Evolutionary conservation across 352 stramenopile species (phyloP), one percentile per base, ranked within the genome.

Genomic region (Phytophthora pseudosyringae): DNA sequence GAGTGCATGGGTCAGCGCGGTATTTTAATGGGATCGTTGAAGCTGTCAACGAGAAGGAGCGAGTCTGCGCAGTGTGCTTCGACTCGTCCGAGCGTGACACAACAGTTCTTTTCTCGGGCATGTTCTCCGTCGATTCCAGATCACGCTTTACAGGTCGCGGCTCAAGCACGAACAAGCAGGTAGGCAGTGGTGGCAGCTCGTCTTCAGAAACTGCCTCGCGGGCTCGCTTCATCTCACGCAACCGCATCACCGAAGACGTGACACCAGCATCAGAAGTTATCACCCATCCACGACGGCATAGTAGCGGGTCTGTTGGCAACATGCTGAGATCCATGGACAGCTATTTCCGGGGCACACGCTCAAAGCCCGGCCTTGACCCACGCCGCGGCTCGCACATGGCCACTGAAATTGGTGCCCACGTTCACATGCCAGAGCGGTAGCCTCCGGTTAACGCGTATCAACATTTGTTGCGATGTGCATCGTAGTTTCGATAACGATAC

Each of bases 1-100:
- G 79, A 7, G 78, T 88, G 3, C 69, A 86, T 40, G 77, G 77
- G 26, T 86, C 75, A 33, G 63, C 75, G 21, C 67, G 76, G 45
- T 93, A 93, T 54, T 93, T 80, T 35, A 71, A 80, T 29, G 84
- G 80, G 10, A 69, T 75, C 45, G 71, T 93, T 41, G 82, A 93
- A 40, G 43, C 13, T 32, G 71, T 93, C 4, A 61, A 70, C 28
- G 80, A 90, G 47, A 85, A 84, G 36, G 71, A 89, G 12, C 77
- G 81, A 28, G 67, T 76, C 28, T 93, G 84, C 51, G 62, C 56
- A n/a, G 81, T 91, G 51, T 75, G 75, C 9, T 93, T 93, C 31
- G 82, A 93, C 47, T 93, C 81, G 2, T 89, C 78, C 15, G 84
- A 88, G 65, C 71, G 73, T 11, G 84, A 93, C 56, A 72, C 74